phyloP scores from a whole-genome alignment of 176 grass and related monocot genomes.

The Oryza brachyantha region DNA sequence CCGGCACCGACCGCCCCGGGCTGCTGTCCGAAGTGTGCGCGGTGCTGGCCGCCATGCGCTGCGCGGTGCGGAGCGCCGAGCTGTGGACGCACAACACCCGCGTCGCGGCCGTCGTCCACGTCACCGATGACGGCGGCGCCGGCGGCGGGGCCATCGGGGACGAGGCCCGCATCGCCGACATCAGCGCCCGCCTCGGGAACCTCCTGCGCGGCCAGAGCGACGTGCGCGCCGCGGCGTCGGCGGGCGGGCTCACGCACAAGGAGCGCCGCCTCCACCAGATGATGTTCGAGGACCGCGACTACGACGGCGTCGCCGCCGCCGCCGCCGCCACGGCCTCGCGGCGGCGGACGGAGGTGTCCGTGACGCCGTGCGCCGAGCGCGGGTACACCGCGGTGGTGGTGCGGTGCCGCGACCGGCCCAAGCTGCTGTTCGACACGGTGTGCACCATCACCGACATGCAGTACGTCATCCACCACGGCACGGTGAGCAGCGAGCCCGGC shows the following conservation, averaged over 20 bases:
- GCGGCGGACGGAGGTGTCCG: conserved; percentile 49
- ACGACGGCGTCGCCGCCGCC: background rate
- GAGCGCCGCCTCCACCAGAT: conserved; percentile 87
- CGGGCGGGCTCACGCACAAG: conserved; percentile 39
- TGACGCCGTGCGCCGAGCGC: conserved; percentile 59
- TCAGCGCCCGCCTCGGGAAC: conserved; percentile 52
- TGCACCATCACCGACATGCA: conserved; percentile 93
- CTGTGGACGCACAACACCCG: conserved; percentile 89
- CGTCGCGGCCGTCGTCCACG: conserved; percentile 65
- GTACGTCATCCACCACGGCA: conserved; percentile 79
- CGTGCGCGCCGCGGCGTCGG: conserved; percentile 10
- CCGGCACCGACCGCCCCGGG: conserved; percentile 68
- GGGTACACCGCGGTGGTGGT: conserved; percentile 73
- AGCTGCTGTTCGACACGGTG: conserved; percentile 89
- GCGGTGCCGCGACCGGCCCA: conserved; percentile 62
- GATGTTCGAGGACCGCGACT: conserved; percentile 68
- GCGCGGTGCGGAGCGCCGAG: conserved; percentile 59
- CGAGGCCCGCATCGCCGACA: conserved; percentile 30
- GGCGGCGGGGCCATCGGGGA: conserved; percentile 42
- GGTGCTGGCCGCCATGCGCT: conserved; percentile 53
- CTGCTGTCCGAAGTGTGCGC: conserved; percentile 85
- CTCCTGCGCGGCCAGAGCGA: conserved; percentile 48
- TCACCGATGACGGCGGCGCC: conserved; percentile 38
- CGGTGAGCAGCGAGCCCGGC: conserved; percentile 34
- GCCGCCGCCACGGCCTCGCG: background rate